A percentile compares a stretch with the other conserved stretches of the same genome.
These are phyloP conservation scores for Geotrichum candidum DNA, from an alignment of 1,139 yeast genomes.

Conservation along the genomic window DNA sequence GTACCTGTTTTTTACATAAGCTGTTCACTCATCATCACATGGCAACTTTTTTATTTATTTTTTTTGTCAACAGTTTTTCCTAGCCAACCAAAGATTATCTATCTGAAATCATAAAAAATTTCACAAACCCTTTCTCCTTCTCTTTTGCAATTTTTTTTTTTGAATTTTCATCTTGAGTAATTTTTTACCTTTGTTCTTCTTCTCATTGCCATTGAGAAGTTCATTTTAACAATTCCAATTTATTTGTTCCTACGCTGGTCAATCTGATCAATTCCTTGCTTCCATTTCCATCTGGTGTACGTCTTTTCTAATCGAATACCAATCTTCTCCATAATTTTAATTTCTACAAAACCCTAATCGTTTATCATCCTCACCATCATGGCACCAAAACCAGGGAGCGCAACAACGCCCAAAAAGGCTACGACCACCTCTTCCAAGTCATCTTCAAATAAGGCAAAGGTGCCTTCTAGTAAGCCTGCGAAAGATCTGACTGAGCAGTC, in stretches of 20 bases:
- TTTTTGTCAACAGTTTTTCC: neutral
- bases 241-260: neutral
- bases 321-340: neutral
- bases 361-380: neutral
- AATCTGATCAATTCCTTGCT: neutral
- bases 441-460: neutral
- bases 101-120: neutral
- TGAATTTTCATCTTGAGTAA: neutral
- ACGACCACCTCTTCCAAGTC: neutral
- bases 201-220: neutral
- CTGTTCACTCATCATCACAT: neutral
- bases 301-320: neutral
- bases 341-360: neutral
- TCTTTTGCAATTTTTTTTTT: neutral
- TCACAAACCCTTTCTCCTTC: neutral
- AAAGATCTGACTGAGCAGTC: neutral
- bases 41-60: neutral
- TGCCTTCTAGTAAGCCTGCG: neutral
- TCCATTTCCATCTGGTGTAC: neutral
- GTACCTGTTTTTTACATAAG: neutral
- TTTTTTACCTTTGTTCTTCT: neutral
- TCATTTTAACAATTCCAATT: neutral
- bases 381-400: neutral
- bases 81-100: neutral
- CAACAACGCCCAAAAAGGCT: neutral